These are phyloP conservation scores for Colletotrichum kahawae DNA, from an alignment of 2,329 filamentous ascomycete species.

Conservation along the genomic window DNA sequence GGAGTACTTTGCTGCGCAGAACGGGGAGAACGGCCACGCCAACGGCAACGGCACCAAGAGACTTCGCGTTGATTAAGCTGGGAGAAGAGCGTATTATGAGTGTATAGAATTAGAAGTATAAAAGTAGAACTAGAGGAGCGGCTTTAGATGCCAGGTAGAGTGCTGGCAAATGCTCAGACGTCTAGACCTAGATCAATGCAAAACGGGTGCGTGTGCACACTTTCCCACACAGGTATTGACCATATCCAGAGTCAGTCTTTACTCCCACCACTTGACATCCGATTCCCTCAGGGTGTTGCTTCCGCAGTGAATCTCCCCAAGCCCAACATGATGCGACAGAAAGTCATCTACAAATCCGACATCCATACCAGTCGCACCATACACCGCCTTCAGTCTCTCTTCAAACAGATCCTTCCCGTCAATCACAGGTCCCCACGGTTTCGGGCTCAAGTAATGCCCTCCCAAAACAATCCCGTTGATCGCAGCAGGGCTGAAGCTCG, in stretches of 20 bases:
- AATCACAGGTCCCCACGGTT: slow-evolving; percentile 31
- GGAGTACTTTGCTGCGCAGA: slow-evolving; percentile 47
- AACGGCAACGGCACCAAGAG: slow-evolving; percentile 17
- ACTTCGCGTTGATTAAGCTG: not conserved
- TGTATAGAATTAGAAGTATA: slow-evolving; percentile 10
- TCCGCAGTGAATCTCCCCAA: slow-evolving; percentile 33
- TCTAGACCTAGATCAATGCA: not conserved
- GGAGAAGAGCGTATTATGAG: no score
- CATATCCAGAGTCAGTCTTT: rapidly evolving
- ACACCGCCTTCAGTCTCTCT: slow-evolving; percentile 23
- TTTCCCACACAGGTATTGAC: not conserved
- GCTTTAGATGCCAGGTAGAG: not conserved
- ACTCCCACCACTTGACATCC: slow-evolving; percentile 21
- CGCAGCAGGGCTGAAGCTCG: slow-evolving; percentile 22
- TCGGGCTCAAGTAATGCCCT: slow-evolving; percentile 25
- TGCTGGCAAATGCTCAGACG: not conserved
- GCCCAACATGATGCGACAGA: slow-evolving; percentile 26
- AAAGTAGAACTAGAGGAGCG: not conserved
- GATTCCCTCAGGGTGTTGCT: slow-evolving; percentile 23
- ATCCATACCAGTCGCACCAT: slow-evolving; percentile 25
- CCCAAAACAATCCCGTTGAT: slow-evolving; percentile 28
- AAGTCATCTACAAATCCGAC: slow-evolving; percentile 32
- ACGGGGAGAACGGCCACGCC: slow-evolving; percentile 32
- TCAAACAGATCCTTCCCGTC: slow-evolving; percentile 29
- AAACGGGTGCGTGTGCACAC: not conserved